Percentiles rank a stretch among this genome's conserved stretches.
These are phyloP conservation scores for Persicaria tinctoria DNA, from an alignment of 148 eudicot species.

Conservation along the genomic window DNA sequence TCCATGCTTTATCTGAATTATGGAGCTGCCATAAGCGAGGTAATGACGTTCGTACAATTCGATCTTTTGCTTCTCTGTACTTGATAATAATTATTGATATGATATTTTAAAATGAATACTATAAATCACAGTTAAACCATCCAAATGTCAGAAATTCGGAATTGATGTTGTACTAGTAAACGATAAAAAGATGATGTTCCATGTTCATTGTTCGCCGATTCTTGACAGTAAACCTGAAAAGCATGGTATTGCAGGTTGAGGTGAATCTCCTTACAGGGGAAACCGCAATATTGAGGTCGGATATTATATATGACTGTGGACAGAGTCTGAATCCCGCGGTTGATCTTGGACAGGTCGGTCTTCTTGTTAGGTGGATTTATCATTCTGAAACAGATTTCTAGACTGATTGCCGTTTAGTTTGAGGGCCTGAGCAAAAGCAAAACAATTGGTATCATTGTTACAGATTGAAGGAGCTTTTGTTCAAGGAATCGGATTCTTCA, in stretches of 20 bases:
- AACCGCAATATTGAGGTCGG: conserved; percentile 62
- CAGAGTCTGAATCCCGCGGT: conserved; percentile 96
- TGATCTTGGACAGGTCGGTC: conserved; percentile 84
- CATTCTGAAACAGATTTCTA: background rate
- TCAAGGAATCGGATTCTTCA: conserved; percentile 89
- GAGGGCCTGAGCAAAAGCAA: no score
- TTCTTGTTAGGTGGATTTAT: background rate
- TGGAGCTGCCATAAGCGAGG: conserved; percentile 97
- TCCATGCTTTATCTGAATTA: conserved; percentile 65
- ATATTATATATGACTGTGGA: conserved; percentile 90
- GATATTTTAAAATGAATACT: background rate
- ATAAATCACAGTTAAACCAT: background rate
- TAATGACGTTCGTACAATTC: conserved; percentile 10
- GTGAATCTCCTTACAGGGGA: conserved; percentile 80
- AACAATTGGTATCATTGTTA: background rate
- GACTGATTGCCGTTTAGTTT: background rate
- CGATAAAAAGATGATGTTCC: background rate
- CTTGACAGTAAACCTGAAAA: background rate
- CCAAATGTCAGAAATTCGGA: background rate
- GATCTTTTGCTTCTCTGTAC: background rate
- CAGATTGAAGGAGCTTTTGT: conserved; percentile 95
- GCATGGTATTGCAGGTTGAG: conserved; percentile 51
- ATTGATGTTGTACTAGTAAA: background rate
- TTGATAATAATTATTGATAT: background rate
- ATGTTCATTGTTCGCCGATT: no score